Base-by-base conservation (phyloP, 1,284 basidiomycete species). In the Apiotrichum mycotoxinovorans region DNA sequence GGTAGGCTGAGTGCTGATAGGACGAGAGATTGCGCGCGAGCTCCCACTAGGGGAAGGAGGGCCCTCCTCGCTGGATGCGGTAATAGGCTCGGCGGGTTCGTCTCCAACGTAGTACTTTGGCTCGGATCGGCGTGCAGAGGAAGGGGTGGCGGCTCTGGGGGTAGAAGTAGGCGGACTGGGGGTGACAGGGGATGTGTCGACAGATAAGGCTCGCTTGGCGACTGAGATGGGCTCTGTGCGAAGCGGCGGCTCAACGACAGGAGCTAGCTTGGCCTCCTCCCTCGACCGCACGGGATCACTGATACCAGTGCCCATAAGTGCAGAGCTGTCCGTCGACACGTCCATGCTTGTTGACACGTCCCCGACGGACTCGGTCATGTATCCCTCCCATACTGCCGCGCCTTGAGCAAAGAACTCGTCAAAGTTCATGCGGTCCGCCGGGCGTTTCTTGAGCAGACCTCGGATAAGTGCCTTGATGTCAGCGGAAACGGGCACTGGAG, bases 401-500 rank as follows among this genome's bases (percentile, higher is more conserved):
- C 49, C 82, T 62, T 86, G 87, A 42, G 81, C 80, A 71, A 98
- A 98, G 77, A 98, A 97, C 48, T 93, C 89, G 14, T 95, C 90
- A 68, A 95, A 98, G 60, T 83, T 86, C 52, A 91, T 87, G 4
- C 96, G 83, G 71, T 97, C 88, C 0, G 83, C 83, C 0, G 95
- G 92, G 42, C 87, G 84, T 35, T 90, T 85, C 74, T 88, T 93
- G 44, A 98, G 80, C 44, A 98, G 79, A 22, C 80, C 77, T 4
- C 91, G 84, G 43, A 98, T 92, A 50, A 98, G 84, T 33, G 83
- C 82, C 79, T 98, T 98, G 74, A 98, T 83, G 68, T 97, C 95
- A 1, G 78, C 71, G 0, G 91, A 84, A 12, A 98, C 91, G 0
- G 83, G 79, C 14, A 63, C 57, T 14, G 66, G 58, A 1, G 67